Evolutionary conservation across 2,329 filamentous ascomycete species (phyloP).

Genomic region (Fusarium longipes): DNA sequence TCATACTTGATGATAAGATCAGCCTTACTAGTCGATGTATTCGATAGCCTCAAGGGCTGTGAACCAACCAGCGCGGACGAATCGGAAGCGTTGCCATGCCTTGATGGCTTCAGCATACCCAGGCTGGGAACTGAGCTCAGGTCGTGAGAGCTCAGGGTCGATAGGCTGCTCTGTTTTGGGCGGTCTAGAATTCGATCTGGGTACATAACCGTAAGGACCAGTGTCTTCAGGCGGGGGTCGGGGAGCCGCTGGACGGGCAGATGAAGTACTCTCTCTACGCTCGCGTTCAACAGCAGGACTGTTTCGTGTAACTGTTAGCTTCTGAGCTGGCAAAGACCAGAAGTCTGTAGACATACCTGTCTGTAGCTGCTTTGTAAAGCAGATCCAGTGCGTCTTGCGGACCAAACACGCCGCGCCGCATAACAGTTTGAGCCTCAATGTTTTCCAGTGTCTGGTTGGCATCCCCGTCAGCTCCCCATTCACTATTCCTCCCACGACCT

Average conservation of each 20-base stretch:
- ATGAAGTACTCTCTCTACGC: conserved; percentile 38
- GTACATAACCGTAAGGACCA: conserved; percentile 36
- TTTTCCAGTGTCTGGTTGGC: conserved; percentile 72
- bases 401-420: conserved; percentile 82
- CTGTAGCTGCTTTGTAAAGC: conserved; percentile 85
- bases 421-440: conserved; percentile 71
- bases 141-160: conserved; percentile 59
- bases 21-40: conserved; percentile 86
- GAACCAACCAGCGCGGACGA: conserved; percentile 97
- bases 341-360: conserved; percentile 59
- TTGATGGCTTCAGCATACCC: conserved; percentile 77
- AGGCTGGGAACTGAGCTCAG: conserved; percentile 60
- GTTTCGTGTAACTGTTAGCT: conserved; percentile 16
- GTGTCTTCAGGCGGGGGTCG: conserved; percentile 33
- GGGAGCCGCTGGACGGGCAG: conserved; percentile 27
- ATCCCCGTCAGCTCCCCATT: conserved; percentile 61
- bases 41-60: conserved; percentile 91
- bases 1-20: not conserved
- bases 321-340: not conserved
- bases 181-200: conserved; percentile 26
- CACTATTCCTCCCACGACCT: conserved; percentile 45
- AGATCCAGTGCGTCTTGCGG: conserved; percentile 93
- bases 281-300: conserved; percentile 44
- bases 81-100: conserved; percentile 92
- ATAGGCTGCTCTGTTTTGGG: conserved; percentile 54